phyloP scores from a whole-genome alignment of 768 basidiomycete species.

The Hirschioporus abietinus region DNA sequence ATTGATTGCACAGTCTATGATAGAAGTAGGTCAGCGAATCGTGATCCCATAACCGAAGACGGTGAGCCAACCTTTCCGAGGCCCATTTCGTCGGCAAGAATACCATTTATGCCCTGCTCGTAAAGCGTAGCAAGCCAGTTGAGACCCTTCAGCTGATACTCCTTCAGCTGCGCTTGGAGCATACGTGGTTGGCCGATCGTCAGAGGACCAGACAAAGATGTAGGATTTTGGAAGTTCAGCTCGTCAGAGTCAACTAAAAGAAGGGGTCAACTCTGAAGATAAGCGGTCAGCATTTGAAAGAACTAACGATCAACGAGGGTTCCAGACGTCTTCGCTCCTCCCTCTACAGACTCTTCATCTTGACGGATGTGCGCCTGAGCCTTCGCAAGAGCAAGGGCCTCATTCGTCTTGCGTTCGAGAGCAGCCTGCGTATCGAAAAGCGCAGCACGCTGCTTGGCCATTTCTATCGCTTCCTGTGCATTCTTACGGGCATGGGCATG shows the following conservation, averaged over 20 bases:
- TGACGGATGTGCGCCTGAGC: constrained; percentile 38
- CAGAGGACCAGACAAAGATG: constrained; percentile 76
- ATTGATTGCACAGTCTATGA: constrained; percentile 94
- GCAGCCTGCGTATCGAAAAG: constrained; percentile 85
- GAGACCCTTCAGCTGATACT: constrained; percentile 96
- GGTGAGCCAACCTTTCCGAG: constrained; percentile 62
- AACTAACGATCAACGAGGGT: constrained; percentile 68
- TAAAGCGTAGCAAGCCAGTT: constrained; percentile 98
- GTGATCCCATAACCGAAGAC: constrained; percentile 6
- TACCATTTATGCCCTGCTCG: constrained; percentile 99
- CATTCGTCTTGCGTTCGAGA: constrained; percentile 73
- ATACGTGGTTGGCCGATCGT: constrained; percentile 91
- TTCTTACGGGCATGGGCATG: constrained; percentile 81
- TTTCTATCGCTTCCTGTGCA: constrained; percentile 81
- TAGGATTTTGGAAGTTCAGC: constrained; percentile 98
- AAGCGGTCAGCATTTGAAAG: neutral
- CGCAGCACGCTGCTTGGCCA: constrained; percentile 73
- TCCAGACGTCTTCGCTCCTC: constrained; percentile 19
- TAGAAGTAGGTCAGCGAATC: constrained; percentile 5
- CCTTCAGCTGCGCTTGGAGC: constrained; percentile 95
- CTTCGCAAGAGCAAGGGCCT: constrained; percentile 66
- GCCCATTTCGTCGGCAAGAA: constrained; percentile 99
- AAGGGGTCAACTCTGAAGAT: neutral
- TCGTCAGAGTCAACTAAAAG: constrained; percentile 86
- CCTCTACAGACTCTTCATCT: constrained; percentile 37